These are phyloP conservation scores for Medicago ruthenica DNA, from an alignment of 306 rosid genomes.

Conservation along the genomic window DNA sequence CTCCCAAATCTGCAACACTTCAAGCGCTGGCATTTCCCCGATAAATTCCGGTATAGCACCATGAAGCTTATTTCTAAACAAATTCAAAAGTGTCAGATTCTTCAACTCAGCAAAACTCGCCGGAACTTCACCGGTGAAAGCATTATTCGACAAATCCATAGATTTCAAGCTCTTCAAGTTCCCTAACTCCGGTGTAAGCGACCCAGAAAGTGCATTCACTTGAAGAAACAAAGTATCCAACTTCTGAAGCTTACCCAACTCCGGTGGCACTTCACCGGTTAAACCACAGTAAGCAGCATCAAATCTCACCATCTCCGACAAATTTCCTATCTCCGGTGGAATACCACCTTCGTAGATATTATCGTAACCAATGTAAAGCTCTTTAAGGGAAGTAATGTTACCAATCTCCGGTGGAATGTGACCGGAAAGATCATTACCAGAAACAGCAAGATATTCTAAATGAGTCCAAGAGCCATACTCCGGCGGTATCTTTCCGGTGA, in stretches of 20 bases:
- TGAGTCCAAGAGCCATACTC: slow-evolving; percentile 65
- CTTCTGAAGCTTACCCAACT: slow-evolving; percentile 68
- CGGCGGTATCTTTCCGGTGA: slow-evolving; percentile 69
- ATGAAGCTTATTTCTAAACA: slow-evolving; percentile 86
- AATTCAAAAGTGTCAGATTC: slow-evolving; percentile 77
- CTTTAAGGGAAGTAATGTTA: slow-evolving; percentile 61
- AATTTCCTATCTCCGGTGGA: slow-evolving; percentile 80
- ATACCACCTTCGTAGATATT: slow-evolving; percentile 73
- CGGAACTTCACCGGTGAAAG: slow-evolving; percentile 79
- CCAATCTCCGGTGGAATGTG: slow-evolving; percentile 76
- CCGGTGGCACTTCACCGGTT: slow-evolving; percentile 83
- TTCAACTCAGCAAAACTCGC: slow-evolving; percentile 63
- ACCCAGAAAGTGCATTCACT: slow-evolving; percentile 83
- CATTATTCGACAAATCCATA: slow-evolving; percentile 88
- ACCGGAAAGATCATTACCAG: slow-evolving; percentile 80
- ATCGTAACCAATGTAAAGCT: slow-evolving; percentile 84
- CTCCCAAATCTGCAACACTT: slow-evolving; percentile 92
- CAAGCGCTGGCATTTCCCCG: slow-evolving; percentile 73
- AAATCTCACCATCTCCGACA: slow-evolving; percentile 64
- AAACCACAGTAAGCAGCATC: slow-evolving; percentile 88
- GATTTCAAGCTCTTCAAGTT: slow-evolving; percentile 67
- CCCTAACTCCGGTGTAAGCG: slow-evolving; percentile 75
- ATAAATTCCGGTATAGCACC: slow-evolving; percentile 90
- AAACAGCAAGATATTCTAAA: slow-evolving; percentile 76
- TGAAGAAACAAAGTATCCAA: slow-evolving; percentile 86